These are phyloP conservation scores for Fraxinus dipetala DNA, from an alignment of 305 asterid species.

Conservation along the genomic window DNA sequence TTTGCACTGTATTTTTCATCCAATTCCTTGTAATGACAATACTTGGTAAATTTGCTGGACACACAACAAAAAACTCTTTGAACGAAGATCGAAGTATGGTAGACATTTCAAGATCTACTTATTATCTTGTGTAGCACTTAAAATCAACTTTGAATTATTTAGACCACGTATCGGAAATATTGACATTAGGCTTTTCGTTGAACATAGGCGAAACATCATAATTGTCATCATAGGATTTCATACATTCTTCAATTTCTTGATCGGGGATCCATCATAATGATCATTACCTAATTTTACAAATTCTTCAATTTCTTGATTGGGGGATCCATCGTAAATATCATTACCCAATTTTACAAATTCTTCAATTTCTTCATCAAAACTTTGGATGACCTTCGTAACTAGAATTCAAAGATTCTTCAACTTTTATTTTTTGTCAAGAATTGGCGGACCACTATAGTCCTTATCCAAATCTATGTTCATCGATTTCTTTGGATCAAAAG, in stretches of 20 bases:
- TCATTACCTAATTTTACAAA: not conserved
- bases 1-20: not conserved
- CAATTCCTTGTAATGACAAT: not conserved
- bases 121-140: no score
- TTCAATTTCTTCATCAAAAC: not conserved
- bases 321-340: not conserved
- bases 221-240: not conserved
- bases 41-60: not conserved
- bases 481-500: not conserved
- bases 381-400: not conserved
- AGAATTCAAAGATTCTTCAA: not conserved
- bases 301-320: not conserved
- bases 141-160: not conserved
- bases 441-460: not conserved
- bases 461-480: not conserved
- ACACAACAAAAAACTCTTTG: not conserved
- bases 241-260: not conserved
- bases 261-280: not conserved
- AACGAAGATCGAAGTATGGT: not conserved
- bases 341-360: not conserved
- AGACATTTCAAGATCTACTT: not conserved
- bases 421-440: not conserved
- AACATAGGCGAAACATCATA: not conserved
- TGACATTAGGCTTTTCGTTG: not conserved
- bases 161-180: not conserved